Conservation (phyloP, 1,284 basidiomycete genomes). For the Nidula niveotomentosa region DNA sequence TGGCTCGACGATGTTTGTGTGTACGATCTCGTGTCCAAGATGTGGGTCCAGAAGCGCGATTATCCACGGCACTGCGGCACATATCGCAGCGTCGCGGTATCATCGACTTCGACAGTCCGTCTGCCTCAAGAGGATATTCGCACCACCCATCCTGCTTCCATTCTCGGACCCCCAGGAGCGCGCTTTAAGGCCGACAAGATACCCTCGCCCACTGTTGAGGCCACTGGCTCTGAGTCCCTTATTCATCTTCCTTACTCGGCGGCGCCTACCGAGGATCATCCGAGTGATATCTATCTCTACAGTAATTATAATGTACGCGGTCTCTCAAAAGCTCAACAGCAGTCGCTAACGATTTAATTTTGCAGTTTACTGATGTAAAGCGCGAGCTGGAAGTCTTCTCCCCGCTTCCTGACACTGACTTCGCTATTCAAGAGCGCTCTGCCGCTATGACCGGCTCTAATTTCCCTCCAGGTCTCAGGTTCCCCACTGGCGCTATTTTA, state of each 20-base stretch:
- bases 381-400: conserved; percentile 89
- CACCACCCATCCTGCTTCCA: conserved; percentile 33
- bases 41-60: conserved; percentile 78
- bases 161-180: conserved; percentile 53
- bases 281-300: conserved; percentile 79
- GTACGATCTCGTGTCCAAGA: conserved; percentile 70
- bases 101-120: conserved; percentile 66
- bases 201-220: conserved; percentile 32
- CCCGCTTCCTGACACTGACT: conserved; percentile 71
- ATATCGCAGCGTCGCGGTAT: conserved; percentile 87
- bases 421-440: conserved; percentile 75
- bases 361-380: conserved; percentile 90
- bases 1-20: conserved; percentile 93
- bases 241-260: conserved; percentile 77
- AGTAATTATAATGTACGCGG: conserved; percentile 84
- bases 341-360: not conserved
- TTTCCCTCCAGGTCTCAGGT: conserved; percentile 90
- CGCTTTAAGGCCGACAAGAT: conserved; percentile 53
- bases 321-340: not conserved
- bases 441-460: conserved; percentile 70
- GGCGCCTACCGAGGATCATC: conserved; percentile 67
- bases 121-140: conserved; percentile 62
- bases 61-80: conserved; percentile 92
- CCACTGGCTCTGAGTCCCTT: conserved; percentile 60
- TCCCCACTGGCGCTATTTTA: conserved; percentile 89